Evolutionary conservation across 2,329 filamentous ascomycete genomes (phyloP), one percentile per base, ranked within the genome.

Genomic region (Colletotrichum sp.): DNA sequence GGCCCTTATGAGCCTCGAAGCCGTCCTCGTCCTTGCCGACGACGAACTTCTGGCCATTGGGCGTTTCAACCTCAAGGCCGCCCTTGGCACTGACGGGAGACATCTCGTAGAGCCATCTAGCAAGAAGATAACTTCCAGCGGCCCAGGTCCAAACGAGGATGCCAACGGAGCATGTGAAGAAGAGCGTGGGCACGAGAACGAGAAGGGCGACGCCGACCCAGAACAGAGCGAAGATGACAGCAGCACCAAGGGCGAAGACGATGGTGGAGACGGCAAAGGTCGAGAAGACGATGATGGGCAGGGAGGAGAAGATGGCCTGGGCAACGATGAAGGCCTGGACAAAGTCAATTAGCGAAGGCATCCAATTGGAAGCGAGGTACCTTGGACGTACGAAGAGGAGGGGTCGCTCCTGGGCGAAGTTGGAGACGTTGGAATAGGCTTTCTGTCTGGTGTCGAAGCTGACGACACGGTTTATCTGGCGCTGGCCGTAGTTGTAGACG

Each of bases 211-310:
- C 83, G 66, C 92, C 91, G 69, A 92, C 89, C 87, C 92, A 93
- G 86, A 94, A 92, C 64, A 94, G 87, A 2, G 91, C 90, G 86
- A 95, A 94, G 71, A 92, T 80, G 52, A 94, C 80, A 15, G 92
- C 93, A 34, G 89, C 88, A 56, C 92, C 84, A 55, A 94, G 81
- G 18, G 93, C 90, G 82, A 95, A 89, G 77, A 92, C 83, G 77
- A 93, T 84, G 75, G 93, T 90, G 52, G 90, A 91, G 55, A 93
- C 79, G 71, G 89, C 87, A 86, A 96, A 95, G 79, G 90, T 86
- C 71, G 89, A 77, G 86, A 97, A 96, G 77, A 96, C 85, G 55
- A 92, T 83, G 74, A 96, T 80, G 2, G 95, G 95, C 16, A 94
- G 83, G 73, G 92, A 89, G 16, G 92, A 92, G 77, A 96, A 88